Conservation (phyloP, 306 rosid species). For the Rosa rugosa region DNA sequence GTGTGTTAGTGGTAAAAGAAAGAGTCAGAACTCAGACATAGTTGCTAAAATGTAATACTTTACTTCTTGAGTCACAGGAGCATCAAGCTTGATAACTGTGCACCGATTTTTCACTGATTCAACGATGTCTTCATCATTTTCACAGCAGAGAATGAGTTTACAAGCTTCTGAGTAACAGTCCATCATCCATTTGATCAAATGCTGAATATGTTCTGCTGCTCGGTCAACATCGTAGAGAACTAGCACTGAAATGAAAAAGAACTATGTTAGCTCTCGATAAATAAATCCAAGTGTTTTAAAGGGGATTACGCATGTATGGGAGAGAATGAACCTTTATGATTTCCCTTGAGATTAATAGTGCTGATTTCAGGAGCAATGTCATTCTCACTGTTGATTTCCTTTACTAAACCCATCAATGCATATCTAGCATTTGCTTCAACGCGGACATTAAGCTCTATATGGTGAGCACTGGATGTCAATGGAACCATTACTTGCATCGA, state of each 20-base stretch:
- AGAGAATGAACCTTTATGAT: constrained; percentile 61
- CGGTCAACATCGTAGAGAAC: constrained; percentile 72
- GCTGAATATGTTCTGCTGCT: constrained; percentile 66
- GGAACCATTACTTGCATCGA: constrained; percentile 63
- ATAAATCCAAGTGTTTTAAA: constrained; percentile 2
- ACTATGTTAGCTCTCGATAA: constrained; percentile 19
- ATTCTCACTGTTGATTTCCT: constrained; percentile 65
- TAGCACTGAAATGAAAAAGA: constrained; percentile 49
- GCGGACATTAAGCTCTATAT: constrained; percentile 69
- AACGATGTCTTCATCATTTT: constrained; percentile 56
- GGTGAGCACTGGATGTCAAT: constrained; percentile 67
- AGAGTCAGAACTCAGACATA: not conserved
- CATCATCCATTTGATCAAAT: constrained; percentile 82
- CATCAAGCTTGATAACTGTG: constrained; percentile 53
- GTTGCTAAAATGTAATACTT: constrained; percentile 18
- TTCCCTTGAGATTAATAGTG: constrained; percentile 45
- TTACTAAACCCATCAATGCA: constrained; percentile 80
- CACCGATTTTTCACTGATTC: constrained; percentile 58
- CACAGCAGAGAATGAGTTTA: constrained; percentile 68
- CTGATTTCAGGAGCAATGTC: constrained; percentile 65
- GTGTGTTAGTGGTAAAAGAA: not conserved
- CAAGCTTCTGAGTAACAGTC: constrained; percentile 77
- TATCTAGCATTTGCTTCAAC: constrained; percentile 66
- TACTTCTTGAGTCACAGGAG: constrained; percentile 76
- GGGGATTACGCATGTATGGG: constrained; percentile 14